A percentile compares a stretch with the other conserved stretches of the same genome.
phyloP scores from a whole-genome alignment of 1,139 yeast genomes.

The Komagataea norvegica region DNA sequence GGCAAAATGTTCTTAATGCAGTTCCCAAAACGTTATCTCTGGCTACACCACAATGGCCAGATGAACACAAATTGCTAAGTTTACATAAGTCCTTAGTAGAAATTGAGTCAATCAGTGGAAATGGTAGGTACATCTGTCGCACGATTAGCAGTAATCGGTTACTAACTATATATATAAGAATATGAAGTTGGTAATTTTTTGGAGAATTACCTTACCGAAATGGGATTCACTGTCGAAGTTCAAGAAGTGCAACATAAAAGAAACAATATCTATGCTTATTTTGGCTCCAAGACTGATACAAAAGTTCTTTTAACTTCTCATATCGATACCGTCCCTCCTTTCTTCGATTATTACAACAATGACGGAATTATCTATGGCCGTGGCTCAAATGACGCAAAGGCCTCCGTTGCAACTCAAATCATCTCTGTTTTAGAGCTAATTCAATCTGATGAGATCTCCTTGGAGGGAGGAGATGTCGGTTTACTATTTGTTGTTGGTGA shows the following conservation, averaged over 20 bases:
- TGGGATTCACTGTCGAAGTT: slow-evolving; percentile 49
- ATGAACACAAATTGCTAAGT: slow-evolving; percentile 20
- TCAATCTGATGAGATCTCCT: slow-evolving; percentile 31
- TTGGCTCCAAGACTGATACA: slow-evolving; percentile 37
- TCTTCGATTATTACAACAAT: slow-evolving; percentile 45
- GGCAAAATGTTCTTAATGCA: slow-evolving; percentile 3
- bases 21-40: slow-evolving; percentile 1
- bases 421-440: slow-evolving; percentile 46
- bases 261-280: slow-evolving; percentile 55
- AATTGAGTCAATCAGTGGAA: slow-evolving; percentile 21
- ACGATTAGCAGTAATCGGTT: neutral
- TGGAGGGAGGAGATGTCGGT: slow-evolving; percentile 51
- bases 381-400: slow-evolving; percentile 68
- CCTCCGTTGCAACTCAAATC: slow-evolving; percentile 60
- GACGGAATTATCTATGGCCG: slow-evolving; percentile 55
- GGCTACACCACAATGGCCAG: neutral
- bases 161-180: slow-evolving; percentile 11
- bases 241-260: slow-evolving; percentile 36
- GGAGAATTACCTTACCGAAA: slow-evolving; percentile 32
- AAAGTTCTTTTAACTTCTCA: slow-evolving; percentile 56
- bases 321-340: slow-evolving; percentile 72
- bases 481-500: slow-evolving; percentile 66
- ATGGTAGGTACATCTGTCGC: slow-evolving; percentile 9
- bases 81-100: slow-evolving; percentile 24
- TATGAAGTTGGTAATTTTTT: slow-evolving; percentile 17